Conservation (phyloP, 306 rosid species). For the Sophora flavescens region DNA sequence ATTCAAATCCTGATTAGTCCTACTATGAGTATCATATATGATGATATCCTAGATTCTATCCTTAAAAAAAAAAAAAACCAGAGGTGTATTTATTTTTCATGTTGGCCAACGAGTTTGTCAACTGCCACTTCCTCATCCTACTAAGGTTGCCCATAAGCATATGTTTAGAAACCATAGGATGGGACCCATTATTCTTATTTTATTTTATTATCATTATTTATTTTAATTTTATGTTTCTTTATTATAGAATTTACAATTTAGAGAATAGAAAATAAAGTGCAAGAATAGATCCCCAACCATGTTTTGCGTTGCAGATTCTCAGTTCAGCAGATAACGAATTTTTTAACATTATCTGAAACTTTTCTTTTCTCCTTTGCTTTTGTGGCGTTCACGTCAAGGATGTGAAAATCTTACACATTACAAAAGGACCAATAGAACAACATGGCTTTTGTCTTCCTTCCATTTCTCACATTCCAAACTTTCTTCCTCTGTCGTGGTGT, state of each 20-base stretch:
- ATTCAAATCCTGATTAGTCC: too few species aligned
- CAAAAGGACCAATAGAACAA: slow-evolving; percentile 30
- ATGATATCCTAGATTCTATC: too few species aligned
- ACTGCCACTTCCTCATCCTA: slow-evolving; percentile 11
- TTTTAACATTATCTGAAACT: slow-evolving; percentile 35
- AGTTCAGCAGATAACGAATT: slow-evolving; percentile 26
- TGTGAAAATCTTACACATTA: slow-evolving; percentile 40
- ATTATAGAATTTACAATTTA: neutral
- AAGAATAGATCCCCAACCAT: neutral
- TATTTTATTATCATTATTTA: neutral
- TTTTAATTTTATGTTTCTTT: too few species aligned
- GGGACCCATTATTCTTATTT: slow-evolving; percentile 40
- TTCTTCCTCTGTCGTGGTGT: slow-evolving; percentile 25
- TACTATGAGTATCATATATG: too few species aligned
- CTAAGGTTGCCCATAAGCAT: slow-evolving; percentile 19
- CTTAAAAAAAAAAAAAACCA: too few species aligned
- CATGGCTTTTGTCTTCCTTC: slow-evolving; percentile 39
- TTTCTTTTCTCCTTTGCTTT: slow-evolving; percentile 28
- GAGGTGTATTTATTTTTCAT: neutral
- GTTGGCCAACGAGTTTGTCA: slow-evolving; percentile 12
- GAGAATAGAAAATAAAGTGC: slow-evolving; percentile 20
- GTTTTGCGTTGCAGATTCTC: slow-evolving; percentile 43
- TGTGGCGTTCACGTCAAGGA: slow-evolving; percentile 77
- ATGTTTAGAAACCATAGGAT: neutral
- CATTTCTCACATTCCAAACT: slow-evolving; percentile 44